phyloP scores from a whole-genome alignment of 2,329 filamentous ascomycete species.

The Thelonectria blattea region DNA sequence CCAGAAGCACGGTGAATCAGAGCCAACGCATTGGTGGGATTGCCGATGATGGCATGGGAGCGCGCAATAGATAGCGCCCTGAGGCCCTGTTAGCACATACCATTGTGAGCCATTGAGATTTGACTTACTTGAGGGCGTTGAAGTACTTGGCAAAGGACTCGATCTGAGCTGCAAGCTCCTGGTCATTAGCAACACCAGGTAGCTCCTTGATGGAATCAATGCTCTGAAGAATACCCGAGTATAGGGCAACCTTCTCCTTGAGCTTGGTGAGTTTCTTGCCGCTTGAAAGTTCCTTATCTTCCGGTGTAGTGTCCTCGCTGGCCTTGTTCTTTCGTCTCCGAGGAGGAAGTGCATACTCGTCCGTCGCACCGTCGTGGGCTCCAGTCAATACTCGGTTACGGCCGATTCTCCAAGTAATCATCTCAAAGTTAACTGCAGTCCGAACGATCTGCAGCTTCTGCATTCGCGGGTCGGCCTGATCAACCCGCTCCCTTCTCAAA shows the following conservation, averaged over 20 bases:
- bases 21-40: conserved; percentile 81
- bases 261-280: conserved; percentile 80
- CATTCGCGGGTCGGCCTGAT: conserved; percentile 84
- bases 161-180: conserved; percentile 76
- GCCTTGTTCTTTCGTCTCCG: conserved; percentile 56
- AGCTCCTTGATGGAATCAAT: conserved; percentile 89
- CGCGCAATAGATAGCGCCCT: conserved; percentile 85
- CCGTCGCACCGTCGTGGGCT: conserved; percentile 74
- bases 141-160: conserved; percentile 83
- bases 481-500: conserved; percentile 79
- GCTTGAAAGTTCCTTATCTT: conserved; percentile 67
- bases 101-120: not conserved
- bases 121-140: conserved; percentile 78
- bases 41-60: conserved; percentile 77
- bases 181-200: conserved; percentile 86
- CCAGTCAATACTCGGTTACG: conserved; percentile 90
- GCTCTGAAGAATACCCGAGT: conserved; percentile 89
- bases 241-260: conserved; percentile 86
- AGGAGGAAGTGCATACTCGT: conserved; percentile 57
- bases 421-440: conserved; percentile 90
- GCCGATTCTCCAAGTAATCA: conserved; percentile 94
- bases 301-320: conserved; percentile 49
- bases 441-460: conserved; percentile 91
- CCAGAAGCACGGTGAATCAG: conserved; percentile 76
- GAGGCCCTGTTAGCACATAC: conserved; percentile 19